Percentiles rank a stretch among this genome's conserved stretches.
Conservation (phyloP, 1,139 yeast genomes). For the Protomyces pachydermus region DNA sequence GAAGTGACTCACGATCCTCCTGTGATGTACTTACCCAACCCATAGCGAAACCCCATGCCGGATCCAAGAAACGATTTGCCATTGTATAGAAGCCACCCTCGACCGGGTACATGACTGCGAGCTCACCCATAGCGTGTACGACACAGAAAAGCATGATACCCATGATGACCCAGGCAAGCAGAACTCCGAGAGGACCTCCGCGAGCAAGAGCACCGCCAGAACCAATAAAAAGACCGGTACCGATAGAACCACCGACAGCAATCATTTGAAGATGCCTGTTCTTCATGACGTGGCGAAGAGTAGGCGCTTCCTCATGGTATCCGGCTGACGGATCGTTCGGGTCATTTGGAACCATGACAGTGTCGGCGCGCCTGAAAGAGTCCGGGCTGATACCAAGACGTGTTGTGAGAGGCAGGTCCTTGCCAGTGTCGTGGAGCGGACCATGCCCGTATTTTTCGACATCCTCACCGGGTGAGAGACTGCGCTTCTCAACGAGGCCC, state of each 20-base stretch:
- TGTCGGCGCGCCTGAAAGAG: slow-evolving; percentile 1
- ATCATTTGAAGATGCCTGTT: slow-evolving; percentile 59
- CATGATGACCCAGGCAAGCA: slow-evolving; percentile 66
- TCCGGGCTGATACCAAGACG: slow-evolving; percentile 1
- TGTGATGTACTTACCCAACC: slow-evolving; percentile 57
- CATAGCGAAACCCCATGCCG: slow-evolving; percentile 75
- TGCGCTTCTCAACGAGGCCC: not conserved
- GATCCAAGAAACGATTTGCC: slow-evolving; percentile 64
- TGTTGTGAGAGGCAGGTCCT: not conserved
- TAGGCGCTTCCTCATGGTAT: slow-evolving; percentile 2
- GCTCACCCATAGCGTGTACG: slow-evolving; percentile 79
- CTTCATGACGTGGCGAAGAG: slow-evolving; percentile 40
- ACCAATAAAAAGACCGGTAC: slow-evolving; percentile 73
- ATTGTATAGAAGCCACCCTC: slow-evolving; percentile 75
- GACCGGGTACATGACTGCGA: slow-evolving; percentile 73
- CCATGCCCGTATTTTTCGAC: not conserved
- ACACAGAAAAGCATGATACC: slow-evolving; percentile 66
- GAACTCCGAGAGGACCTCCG: slow-evolving; percentile 78
- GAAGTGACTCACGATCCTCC: slow-evolving; percentile 35
- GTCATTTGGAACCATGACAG: not conserved
- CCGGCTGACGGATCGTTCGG: slow-evolving; percentile 2
- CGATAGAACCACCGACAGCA: slow-evolving; percentile 79
- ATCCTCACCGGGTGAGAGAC: not conserved
- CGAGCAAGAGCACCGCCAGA: slow-evolving; percentile 59
- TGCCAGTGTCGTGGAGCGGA: not conserved